These are phyloP conservation scores for Eucalyptus pauciflora DNA, from an alignment of 345 rosid genomes.

Conservation along the genomic window DNA sequence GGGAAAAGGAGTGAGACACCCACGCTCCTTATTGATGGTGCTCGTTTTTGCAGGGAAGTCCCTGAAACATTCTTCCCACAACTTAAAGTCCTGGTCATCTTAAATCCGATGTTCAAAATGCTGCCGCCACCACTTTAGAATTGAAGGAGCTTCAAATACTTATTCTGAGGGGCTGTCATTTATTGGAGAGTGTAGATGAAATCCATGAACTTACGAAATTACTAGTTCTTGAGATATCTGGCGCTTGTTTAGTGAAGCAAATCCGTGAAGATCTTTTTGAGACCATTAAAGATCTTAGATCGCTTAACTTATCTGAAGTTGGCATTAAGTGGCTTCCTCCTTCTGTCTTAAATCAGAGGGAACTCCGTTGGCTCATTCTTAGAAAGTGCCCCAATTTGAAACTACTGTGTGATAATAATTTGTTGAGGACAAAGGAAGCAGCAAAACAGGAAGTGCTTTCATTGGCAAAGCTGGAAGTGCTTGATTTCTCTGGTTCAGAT, in stretches of 20 bases:
- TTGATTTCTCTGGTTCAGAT: no score
- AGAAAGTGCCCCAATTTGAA: no score
- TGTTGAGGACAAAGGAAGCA: no score
- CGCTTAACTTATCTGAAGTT: background rate
- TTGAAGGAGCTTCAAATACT: conserved; percentile 26
- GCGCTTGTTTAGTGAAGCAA: background rate
- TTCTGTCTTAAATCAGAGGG: background rate
- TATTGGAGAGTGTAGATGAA: background rate
- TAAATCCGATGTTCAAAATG: background rate
- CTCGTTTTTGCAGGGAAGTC: background rate
- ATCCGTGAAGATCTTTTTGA: background rate
- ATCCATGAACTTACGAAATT: background rate
- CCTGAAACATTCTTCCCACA: background rate
- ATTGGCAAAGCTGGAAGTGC: no score
- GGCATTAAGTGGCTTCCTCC: background rate
- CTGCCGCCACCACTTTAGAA: conserved; percentile 2
- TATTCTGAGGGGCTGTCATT: conserved; percentile 22
- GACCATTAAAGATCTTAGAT: background rate
- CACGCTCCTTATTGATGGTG: no score
- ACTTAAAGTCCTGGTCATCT: background rate
- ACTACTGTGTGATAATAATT: no score
- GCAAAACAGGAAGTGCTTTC: no score
- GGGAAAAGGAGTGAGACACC: no score
- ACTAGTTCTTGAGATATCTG: background rate
- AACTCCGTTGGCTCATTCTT: no score